phyloP scores from a whole-genome alignment of 352 stramenopile species.

The Phytophthora chlamydospora region DNA sequence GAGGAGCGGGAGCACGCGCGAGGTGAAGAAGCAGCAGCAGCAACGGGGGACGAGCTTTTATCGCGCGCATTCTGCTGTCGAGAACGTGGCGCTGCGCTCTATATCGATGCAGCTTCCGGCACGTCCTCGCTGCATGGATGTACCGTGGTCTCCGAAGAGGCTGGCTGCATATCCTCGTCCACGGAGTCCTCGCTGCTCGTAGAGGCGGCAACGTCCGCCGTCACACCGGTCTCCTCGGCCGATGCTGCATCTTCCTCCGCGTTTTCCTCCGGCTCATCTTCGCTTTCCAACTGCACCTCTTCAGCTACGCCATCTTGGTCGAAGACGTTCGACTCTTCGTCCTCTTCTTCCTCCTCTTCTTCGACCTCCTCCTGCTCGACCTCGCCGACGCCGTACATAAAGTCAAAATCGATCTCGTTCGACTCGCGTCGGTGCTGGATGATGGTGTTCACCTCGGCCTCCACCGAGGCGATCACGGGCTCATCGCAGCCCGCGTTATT shows the following conservation, averaged over 20 bases:
- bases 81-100: conserved; percentile 18
- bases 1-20: conserved; percentile 15
- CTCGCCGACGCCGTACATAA: conserved; percentile 66
- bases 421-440: conserved; percentile 82
- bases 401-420: conserved; percentile 85
- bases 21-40: neutral
- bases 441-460: conserved; percentile 85
- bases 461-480: conserved; percentile 69
- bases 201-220: neutral
- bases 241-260: conserved; percentile 17
- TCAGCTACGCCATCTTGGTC: conserved; percentile 25
- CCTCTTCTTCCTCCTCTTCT: conserved; percentile 37
- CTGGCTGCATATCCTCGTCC: conserved; percentile 18
- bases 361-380: conserved; percentile 42
- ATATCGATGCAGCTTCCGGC: conserved; percentile 30
- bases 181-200: conserved; percentile 21
- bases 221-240: neutral
- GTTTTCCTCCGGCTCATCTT: conserved; percentile 29
- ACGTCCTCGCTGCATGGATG: conserved; percentile 24
- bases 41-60: neutral
- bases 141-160: conserved; percentile 21
- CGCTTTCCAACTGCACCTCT: conserved; percentile 22
- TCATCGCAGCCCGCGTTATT: conserved; percentile 80
- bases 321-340: conserved; percentile 29
- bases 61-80: conserved; percentile 15